phyloP scores from a whole-genome alignment of 106 monocot species.

The Platanthera zijinensis region DNA sequence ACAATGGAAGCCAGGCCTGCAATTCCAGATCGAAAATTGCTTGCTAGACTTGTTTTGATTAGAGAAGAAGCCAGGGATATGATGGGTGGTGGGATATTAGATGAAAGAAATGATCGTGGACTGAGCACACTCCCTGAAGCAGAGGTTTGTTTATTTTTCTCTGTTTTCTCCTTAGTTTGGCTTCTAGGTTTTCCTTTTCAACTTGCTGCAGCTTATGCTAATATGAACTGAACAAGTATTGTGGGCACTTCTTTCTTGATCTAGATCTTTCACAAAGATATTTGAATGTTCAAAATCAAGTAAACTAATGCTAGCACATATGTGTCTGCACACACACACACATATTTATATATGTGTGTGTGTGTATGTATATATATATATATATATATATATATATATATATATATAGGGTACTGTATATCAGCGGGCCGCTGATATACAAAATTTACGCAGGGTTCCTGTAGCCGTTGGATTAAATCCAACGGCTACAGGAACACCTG shows the following conservation, averaged over 20 bases:
- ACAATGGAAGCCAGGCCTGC: constrained; percentile 75
- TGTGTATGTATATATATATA: too few relatives aligned
- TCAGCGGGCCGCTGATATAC: too few relatives aligned
- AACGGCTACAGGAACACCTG: too few relatives aligned
- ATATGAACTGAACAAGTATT: neutral
- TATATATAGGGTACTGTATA: too few relatives aligned
- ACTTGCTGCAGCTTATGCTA: neutral
- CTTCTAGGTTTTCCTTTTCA: neutral
- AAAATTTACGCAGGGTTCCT: too few relatives aligned
- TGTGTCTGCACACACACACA: too few relatives aligned
- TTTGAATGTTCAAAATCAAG: neutral
- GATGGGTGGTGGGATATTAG: constrained; percentile 95
- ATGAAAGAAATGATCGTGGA: constrained; percentile 94
- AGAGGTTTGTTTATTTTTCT: constrained; percentile 46
- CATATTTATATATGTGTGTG: too few relatives aligned
- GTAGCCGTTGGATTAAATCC: too few relatives aligned
- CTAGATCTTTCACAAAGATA: neutral
- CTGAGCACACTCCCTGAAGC: constrained; percentile 85
- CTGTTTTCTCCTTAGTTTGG: neutral
- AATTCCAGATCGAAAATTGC: constrained; percentile 81
- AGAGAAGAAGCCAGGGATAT: constrained; percentile 88
- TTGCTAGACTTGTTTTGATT: constrained; percentile 88
- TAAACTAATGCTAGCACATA: neutral
- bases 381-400: too few relatives aligned
- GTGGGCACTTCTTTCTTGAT: neutral